Evolutionary conservation across 257 asterid genomes (phyloP), one percentile per base, ranked within the genome.

Genomic region (Ophiorrhiza pumila): DNA sequence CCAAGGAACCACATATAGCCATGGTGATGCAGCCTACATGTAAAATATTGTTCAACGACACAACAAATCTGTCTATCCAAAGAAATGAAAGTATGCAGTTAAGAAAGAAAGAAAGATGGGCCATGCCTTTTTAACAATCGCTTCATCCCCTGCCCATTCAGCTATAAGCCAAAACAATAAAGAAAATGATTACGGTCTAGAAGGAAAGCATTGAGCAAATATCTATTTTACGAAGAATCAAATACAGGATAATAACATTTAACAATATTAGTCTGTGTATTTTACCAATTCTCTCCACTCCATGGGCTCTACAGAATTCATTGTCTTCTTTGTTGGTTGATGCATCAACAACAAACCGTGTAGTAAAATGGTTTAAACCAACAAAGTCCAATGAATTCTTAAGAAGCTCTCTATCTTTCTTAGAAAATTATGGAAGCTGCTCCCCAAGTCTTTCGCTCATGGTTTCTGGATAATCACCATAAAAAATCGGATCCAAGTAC

Each of bases 1-100:
- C 88, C 88, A 84, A 65, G 88, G 91, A 78, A 84, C 87, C 71
- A 80, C 56, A 73, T 82, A 82, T 56, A 86, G 87, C 88, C 91
- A 84, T 20, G 84, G 45, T 4, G 88, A 86, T 31, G 86, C 91
- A 43, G 86, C 89, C 88, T 84, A 78, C 77, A 72, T n/a, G 59
- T 69, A 66, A 42, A 59, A 72, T 71, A 64, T 61, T 61, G 62
- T 70, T 65, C 68, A 68, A 67, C 56, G 2, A 39, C 55, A 59
- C 52, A 7, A 63, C 46, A 64, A 6, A 71, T 37, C 1, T 25
- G 43, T 43, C 18, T 41, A 55, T 71, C 32, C 57, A 64, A 41
- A 71, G 49, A 68, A 58, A 52, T 15, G 49, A 70, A 52, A 5
- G 17, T 22, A 11, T 22, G 60, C 31, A 29, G 29, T n/a, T 10